Evolutionary conservation across 345 rosid species (phyloP), one percentile per base, ranked within the genome.

Genomic region (Populus alba): DNA sequence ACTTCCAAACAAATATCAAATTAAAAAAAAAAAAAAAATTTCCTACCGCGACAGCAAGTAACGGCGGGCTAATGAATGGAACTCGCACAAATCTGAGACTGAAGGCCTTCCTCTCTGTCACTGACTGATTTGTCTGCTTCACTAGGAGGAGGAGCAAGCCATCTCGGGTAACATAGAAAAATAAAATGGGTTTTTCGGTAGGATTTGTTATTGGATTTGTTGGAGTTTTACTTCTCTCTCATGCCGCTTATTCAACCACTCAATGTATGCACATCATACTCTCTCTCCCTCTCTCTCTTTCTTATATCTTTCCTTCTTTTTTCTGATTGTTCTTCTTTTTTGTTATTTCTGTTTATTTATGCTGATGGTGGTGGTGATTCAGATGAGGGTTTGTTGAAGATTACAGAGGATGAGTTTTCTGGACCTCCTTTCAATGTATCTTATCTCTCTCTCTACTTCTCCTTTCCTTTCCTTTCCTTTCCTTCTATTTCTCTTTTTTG

Each of bases 381-480:
- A 97, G 99, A 91, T 85, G 89, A 93, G 83, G 93, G 98, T 17
- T 77, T 92, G 90, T 83, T 91, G 88, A 97, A 97, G 89, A 97
- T 92, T 71, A 91, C 84, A 87, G 98, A 91, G 78, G 98, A 94
- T 82, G 98, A 92, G 77, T 95, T 92, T 80, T 87, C 97, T 2
- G 85, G 92, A 17, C 98, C 98, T 35, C 94, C 97, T 4, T 49
- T 90, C 63, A 86, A 86, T 81, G 99, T 96, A 67, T 78, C 29
- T 8, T 23, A 23, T n/a, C 65, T 9, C 9, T 23, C 29, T 9
- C 27, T 59, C 13, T 23, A 23, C 25, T 10, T 25, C 4, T 3
- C 6, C 25, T 23, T 59, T 23, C 29, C 90, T 80, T 17, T 77
- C 65, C 17, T 27, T 23, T 49, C 18, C 27, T 70, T 65, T 1